These are phyloP conservation scores for Aspergillus sclerotioniger DNA, from an alignment of 495 filamentous ascomycete species.

Conservation along the genomic window DNA sequence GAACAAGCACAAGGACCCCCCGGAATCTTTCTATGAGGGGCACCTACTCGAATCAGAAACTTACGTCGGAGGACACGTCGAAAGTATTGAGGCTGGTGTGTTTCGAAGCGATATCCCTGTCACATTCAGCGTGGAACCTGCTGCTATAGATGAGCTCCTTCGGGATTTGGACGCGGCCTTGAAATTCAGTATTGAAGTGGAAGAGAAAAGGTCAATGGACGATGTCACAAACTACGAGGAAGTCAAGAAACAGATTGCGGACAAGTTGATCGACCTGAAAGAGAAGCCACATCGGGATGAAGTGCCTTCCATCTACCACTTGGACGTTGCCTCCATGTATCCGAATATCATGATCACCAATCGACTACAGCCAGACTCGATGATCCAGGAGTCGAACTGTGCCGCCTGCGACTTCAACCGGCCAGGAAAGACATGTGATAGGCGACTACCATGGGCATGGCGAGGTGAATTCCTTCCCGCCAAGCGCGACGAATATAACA, in stretches of 20 bases:
- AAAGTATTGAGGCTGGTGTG: constrained; percentile 98
- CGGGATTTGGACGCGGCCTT: constrained; percentile 86
- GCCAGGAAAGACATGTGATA: constrained; percentile 95
- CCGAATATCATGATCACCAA: constrained; percentile 99
- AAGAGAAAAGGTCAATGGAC: constrained; percentile 90
- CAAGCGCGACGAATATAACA: constrained; percentile 97
- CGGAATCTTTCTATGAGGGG: constrained; percentile 94
- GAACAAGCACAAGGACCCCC: constrained; percentile 91
- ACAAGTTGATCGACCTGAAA: constrained; percentile 71
- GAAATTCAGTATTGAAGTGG: constrained; percentile 86
- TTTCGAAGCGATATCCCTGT: constrained; percentile 94
- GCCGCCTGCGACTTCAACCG: constrained; percentile 98
- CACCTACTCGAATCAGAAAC: constrained; percentile 96
- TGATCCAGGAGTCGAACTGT: constrained; percentile 95
- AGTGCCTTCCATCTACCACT: constrained; percentile 90
- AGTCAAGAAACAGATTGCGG: constrained; percentile 78
- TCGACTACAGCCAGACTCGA: constrained; percentile 93
- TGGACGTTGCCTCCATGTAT: constrained; percentile 99
- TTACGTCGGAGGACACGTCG: constrained; percentile 97
- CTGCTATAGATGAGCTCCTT: constrained; percentile 84
- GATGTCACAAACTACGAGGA: constrained; percentile 93
- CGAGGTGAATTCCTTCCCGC: constrained; percentile 96
- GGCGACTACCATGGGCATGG: constrained; percentile 95
- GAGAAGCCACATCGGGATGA: constrained; percentile 78
- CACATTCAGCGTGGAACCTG: constrained; percentile 83